Evolutionary conservation across 2,329 filamentous ascomycete genomes (phyloP), one percentile per base, ranked within the genome.

Genomic region (Zymoseptoria ardabiliae): DNA sequence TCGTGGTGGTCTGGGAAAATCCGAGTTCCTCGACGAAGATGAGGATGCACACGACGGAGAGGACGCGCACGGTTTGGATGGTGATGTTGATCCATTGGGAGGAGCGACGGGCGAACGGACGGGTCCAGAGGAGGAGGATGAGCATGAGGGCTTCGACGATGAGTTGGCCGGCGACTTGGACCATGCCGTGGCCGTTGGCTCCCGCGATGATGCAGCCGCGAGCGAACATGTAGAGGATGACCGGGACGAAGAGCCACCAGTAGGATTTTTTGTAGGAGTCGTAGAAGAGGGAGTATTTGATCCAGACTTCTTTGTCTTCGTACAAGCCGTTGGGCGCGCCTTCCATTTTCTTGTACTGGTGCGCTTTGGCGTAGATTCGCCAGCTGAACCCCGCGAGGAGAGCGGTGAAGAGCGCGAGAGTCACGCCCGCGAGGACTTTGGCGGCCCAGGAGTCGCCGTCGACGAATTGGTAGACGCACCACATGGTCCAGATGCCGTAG

Each of bases 241-340:
- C 80, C 0, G 94, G 94, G 13, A 97, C 82, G 72, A 99, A 97
- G 22, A 97, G 77, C 93, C 93, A 97, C 94, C 94, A 99, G 79
- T 93, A 96, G 68, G 87, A 85, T 75, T 89, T 91, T 78, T 91
- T 91, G 81, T 96, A 97, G 68, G 87, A 88, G 70, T 97, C 94
- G 79, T 99, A 99, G 78, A 99, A 97, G 63, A 97, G 81, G 69
- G 90, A 94, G 81, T 99, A 99, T 78, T 94, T 96, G 73, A 90
- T 82, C 92, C 94, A 97, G 49, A 88, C 86, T 64, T 88, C 84
- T 79, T 94, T 95, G 76, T 97, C 83, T 61, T 97, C 89, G 74
- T 91, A 97, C 8, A 99, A 81, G 11, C 79, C 84, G 17, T 81
- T 80, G 0, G 82, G 75, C 70, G 92, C 88, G 59, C 93, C 93